Evolutionary conservation across 2,329 filamentous ascomycete species (phyloP).

Genomic region (Aspergillus candidus): DNA sequence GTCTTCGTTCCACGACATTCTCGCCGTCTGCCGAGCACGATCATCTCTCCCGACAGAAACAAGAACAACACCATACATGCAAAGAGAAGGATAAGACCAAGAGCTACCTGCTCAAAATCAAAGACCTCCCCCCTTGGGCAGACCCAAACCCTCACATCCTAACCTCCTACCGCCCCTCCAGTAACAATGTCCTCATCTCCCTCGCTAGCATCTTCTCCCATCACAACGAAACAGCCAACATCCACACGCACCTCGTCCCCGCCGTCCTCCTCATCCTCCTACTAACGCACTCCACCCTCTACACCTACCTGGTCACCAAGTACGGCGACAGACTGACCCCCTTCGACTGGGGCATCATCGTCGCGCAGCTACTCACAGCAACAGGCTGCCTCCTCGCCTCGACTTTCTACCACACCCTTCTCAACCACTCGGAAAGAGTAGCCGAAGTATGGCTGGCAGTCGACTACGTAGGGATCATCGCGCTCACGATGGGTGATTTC

Average conservation of each 20-base stretch:
- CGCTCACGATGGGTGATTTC: slow-evolving; percentile 30
- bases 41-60: neutral
- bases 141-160: slow-evolving; percentile 40
- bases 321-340: slow-evolving; percentile 1
- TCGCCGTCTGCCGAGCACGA: too few relatives aligned
- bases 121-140: slow-evolving; percentile 40
- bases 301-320: slow-evolving; percentile 6
- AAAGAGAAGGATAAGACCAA: neutral
- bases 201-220: slow-evolving; percentile 36
- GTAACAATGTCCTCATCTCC: slow-evolving; percentile 31
- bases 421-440: slow-evolving; percentile 27
- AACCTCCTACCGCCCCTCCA: slow-evolving; percentile 41
- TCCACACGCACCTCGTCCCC: slow-evolving; percentile 44
- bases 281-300: slow-evolving; percentile 1
- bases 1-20: too few relatives aligned
- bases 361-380: slow-evolving; percentile 19
- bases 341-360: slow-evolving; percentile 13
- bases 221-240: slow-evolving; percentile 43
- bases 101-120: slow-evolving; percentile 22
- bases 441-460: slow-evolving; percentile 20
- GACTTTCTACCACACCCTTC: slow-evolving; percentile 28
- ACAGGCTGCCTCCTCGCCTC: slow-evolving; percentile 31
- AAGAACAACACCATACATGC: neutral
- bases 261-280: slow-evolving; percentile 20
- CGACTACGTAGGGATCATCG: slow-evolving; percentile 31